phyloP scores from a whole-genome alignment of 169 alveolate genomes.

The Theileria orientalis region DNA sequence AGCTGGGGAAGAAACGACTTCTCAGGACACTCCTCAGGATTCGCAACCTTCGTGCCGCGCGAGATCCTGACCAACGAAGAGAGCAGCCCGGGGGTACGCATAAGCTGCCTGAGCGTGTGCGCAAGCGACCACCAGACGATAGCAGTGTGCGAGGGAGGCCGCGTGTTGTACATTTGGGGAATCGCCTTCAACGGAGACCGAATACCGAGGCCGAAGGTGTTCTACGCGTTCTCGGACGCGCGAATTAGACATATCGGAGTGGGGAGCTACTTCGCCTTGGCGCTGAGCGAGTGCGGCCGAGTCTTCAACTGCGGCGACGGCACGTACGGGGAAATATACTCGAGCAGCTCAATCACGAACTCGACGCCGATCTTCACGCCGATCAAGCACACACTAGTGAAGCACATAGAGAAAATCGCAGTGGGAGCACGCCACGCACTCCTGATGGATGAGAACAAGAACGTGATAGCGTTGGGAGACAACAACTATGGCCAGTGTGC shows the following conservation, averaged over 20 bases:
- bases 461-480: conserved; percentile 77
- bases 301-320: conserved; percentile 79
- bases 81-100: conserved; percentile 5
- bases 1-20: conserved; percentile 78
- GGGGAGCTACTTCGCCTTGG: conserved; percentile 71
- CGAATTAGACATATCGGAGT: conserved; percentile 70
- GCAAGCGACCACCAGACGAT: conserved; percentile 69
- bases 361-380: conserved; percentile 63
- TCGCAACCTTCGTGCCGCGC: conserved; percentile 25
- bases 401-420: conserved; percentile 62
- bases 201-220: conserved; percentile 65
- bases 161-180: conserved; percentile 73
- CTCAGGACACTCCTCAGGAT: conserved; percentile 62
- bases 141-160: conserved; percentile 66
- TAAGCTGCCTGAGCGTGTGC: conserved; percentile 12
- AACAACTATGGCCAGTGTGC: conserved; percentile 85
- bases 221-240: conserved; percentile 60
- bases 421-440: conserved; percentile 82
- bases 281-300: conserved; percentile 61
- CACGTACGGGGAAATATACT: conserved; percentile 74
- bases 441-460: conserved; percentile 71
- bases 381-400: conserved; percentile 42
- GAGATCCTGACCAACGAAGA: conserved; percentile 26
- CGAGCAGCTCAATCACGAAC: conserved; percentile 37
- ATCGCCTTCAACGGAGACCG: conserved; percentile 68